Evolutionary conservation across 805 yeast genomes (phyloP), one percentile per base, ranked within the genome.

Genomic region (Saturnispora zaruensis): DNA sequence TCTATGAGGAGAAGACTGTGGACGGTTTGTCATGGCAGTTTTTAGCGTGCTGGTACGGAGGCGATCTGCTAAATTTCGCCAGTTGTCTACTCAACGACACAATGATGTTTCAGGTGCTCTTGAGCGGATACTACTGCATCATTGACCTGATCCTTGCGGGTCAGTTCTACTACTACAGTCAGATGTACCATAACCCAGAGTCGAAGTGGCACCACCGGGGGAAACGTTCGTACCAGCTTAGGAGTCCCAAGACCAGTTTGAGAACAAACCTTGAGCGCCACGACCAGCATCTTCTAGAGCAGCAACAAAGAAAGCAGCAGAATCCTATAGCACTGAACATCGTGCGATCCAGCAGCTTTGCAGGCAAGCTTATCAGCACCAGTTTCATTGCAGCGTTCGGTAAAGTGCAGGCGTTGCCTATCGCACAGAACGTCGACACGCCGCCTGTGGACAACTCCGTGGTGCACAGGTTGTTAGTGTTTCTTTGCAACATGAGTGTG

Each of bases 11-110:
- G 57, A 75, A 79, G 53, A 76, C 85, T 2, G 85, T 85, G 4
- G 86, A 78, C 18, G 90, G 90, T 3, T 70, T 84, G 21, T 79
- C 87, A 11, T 70, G 77, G 30, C 71, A 73, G 5, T 84, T 84
- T 55, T 71, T 84, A 3, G 53, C 72, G 9, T 74, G 79, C 50
- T 84, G 89, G 89, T 74, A 80, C 53, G 59, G 72, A 48, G 91
- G 90, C 8, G 87, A 81, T 59, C 63, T 73, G 30, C 61, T 82
- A 13, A 79, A 80, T 55, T 69, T 82, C 20, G 42, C 66, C 1
- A 76, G 79, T 26, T 74, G 80, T 54, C 36, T 76, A 13, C 58
- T 76, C 51, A 74, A 78, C 1, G 59, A 67, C 21, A 79, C 80
- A 0, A 64, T 75, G 59, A 68, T 73, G 23, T 76, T 75, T 53